Base-by-base conservation (phyloP, 768 basidiomycete genomes). In the Fomitopsis pulvina region DNA sequence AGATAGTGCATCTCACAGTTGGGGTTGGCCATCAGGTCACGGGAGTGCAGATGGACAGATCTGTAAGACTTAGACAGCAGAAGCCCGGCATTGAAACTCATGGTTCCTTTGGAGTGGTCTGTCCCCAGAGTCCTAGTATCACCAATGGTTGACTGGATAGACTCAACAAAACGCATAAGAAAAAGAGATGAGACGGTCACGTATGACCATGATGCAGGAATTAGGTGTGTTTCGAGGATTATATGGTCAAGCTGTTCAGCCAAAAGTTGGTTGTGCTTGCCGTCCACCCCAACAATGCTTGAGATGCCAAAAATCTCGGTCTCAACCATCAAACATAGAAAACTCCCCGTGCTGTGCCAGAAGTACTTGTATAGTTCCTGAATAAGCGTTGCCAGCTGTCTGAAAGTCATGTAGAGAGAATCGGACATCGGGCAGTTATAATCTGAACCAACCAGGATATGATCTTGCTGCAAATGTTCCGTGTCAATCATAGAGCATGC, bases 201-300 rank as follows among this genome's bases (percentile, higher is more conserved):
- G n/a, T 57, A 68, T 48, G 2, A 55, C 52, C 62, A 68, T 67
- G 29, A 73, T 63, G 47, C 71, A 71, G 48, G 73, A 60, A 53
- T 73, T 71, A 0, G 73, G 69, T 6, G 60, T 10, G 25, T 45
- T 45, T 7, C 21, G 16, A 9, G 43, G 43, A 18, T 25, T 45
- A 27, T 28, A 29, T 9, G 43, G 26, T 29, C 43, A 16, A 21
- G 28, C 18, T 27, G 51, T n/a, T 58, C 50, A 42, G 68, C 57
- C 2, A 51, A 41, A 28, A 52, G 48, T 11, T 51, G 41, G 2
- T 25, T 44, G 0, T 51, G 51, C 2, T 48, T 48, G 22, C 51
- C 47, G 38, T 64, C 61, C 3, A 70, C 50, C 11, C 67, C 55
- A 0, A 50, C 24, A 4, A 68, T 64, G 11, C 49, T 59, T 10